Evolutionary conservation across 371 early-diverging fungal genomes (phyloP).

Genomic region (Enterospora canceri): DNA sequence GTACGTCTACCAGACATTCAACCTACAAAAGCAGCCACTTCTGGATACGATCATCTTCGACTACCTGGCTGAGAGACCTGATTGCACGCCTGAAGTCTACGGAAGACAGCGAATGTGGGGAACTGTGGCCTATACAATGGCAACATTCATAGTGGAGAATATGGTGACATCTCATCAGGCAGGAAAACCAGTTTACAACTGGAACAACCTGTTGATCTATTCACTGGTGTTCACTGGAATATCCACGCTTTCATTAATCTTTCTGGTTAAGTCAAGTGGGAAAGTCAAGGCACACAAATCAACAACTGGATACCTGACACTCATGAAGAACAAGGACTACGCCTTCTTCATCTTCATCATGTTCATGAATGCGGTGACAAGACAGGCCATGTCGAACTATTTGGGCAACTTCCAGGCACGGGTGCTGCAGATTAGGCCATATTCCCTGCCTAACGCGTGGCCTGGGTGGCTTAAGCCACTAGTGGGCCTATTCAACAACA

Average conservation of each 20-base stretch:
- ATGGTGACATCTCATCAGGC: neutral
- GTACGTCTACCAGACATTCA: constrained; percentile 40
- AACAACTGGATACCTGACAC: constrained; percentile 27
- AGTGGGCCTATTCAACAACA: constrained; percentile 37
- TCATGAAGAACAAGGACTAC: constrained; percentile 49
- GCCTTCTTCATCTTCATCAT: constrained; percentile 57
- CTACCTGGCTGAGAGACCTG: constrained; percentile 40
- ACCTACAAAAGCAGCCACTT: constrained; percentile 34
- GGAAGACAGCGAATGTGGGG: constrained; percentile 57
- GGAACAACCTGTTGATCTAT: constrained; percentile 38
- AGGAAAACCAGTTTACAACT: constrained; percentile 26
- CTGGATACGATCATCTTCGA: constrained; percentile 54
- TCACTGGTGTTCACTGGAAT: constrained; percentile 20
- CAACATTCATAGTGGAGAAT: constrained; percentile 42
- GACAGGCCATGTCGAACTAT: constrained; percentile 55
- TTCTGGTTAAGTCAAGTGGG: constrained; percentile 15
- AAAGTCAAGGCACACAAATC: constrained; percentile 10
- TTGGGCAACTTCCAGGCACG: constrained; percentile 46
- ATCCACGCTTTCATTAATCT: constrained; percentile 10
- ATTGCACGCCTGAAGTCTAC: constrained; percentile 44
- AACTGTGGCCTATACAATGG: constrained; percentile 50
- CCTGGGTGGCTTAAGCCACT: constrained; percentile 26
- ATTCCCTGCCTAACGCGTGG: constrained; percentile 20
- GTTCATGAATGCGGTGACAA: constrained; percentile 56
- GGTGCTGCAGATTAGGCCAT: constrained; percentile 46